Evolutionary conservation across 176 grass and related monocot species (phyloP), one percentile per base, ranked within the genome.

Genomic region (Urochloa ruziziensis): DNA sequence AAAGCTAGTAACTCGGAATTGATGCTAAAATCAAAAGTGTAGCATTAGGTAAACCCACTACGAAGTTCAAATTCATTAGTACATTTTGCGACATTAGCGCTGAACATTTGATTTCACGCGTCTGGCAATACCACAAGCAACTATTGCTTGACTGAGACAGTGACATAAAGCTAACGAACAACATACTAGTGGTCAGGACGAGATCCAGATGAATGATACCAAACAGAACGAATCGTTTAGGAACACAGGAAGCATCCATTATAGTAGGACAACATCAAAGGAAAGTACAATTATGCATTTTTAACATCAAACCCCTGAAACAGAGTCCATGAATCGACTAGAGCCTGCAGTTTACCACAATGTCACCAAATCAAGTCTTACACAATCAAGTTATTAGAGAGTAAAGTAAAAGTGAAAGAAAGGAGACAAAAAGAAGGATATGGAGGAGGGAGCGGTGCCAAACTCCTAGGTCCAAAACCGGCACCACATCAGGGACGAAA

Each of bases 401-500:
- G 47, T 14, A 25, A 13, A 14, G 36, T 25, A 43, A 29, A 30
- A 77, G 29, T 28, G 28, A 23, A 56, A 70, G 76, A 47, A 74
- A 75, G 51, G 62, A 44, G 69, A 84, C 82, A 75, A 86, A 79
- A 76, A 79, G 32, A 40, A 47, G 8, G 67, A 28, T 73, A 19
- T 28, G 17, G 29, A 37, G 59, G 0, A 46, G 37, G 42, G 37
- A 48, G 67, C 46, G 4, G 49, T 40, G 46, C 24, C 19, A 51
- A 69, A 61, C 28, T 71, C 57, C 54, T 17, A 72, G 16, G 78
- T 10, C 77, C 81, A 64, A 43, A 32, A 27, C 75, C 59, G 59
- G 67, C 60, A 74, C 80, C 89, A 61, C 67, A 83, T 83, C 83
- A 63, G 24, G 32, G 88, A 86, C 51, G 51, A 77, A 65, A 82